A percentile compares a stretch with the other conserved stretches of the same genome.
Evolutionary conservation across 2,329 filamentous ascomycete genomes (phyloP).

Genomic region (Coniochaeta sp.): DNA sequence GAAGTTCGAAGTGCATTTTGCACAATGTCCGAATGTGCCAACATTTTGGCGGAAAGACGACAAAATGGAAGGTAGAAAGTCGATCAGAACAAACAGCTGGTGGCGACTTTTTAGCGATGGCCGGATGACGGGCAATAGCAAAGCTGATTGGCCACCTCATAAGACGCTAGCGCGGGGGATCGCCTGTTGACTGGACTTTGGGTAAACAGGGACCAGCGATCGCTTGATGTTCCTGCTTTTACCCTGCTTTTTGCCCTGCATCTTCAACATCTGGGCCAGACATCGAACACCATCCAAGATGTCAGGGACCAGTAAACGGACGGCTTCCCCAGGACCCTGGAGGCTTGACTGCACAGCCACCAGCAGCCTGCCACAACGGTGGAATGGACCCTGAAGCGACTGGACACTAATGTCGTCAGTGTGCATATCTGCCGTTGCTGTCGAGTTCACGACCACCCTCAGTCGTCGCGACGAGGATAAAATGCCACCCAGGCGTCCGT

Average conservation of each 20-base stretch:
- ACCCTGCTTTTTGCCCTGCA: background rate
- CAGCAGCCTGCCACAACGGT: background rate
- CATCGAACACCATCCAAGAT: background rate
- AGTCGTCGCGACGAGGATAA: background rate
- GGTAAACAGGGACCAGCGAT: background rate
- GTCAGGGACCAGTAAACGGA: background rate
- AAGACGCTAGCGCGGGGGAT: background rate
- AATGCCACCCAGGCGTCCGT: constrained; percentile 6
- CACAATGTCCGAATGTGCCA: background rate
- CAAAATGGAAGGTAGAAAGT: background rate
- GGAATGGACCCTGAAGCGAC: background rate
- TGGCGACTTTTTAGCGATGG: background rate
- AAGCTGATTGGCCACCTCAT: background rate
- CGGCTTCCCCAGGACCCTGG: background rate
- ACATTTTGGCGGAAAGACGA: background rate
- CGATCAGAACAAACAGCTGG: background rate
- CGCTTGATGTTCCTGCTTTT: background rate
- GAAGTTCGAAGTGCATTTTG: too few species aligned
- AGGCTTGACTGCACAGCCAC: background rate
- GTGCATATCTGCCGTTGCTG: background rate
- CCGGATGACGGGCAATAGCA: background rate
- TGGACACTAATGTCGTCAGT: background rate
- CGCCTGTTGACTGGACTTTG: background rate
- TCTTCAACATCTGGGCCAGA: background rate
- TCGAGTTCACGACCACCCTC: background rate